Conservation (phyloP, 2,329 filamentous ascomycete genomes). For the Apiospora marii region DNA sequence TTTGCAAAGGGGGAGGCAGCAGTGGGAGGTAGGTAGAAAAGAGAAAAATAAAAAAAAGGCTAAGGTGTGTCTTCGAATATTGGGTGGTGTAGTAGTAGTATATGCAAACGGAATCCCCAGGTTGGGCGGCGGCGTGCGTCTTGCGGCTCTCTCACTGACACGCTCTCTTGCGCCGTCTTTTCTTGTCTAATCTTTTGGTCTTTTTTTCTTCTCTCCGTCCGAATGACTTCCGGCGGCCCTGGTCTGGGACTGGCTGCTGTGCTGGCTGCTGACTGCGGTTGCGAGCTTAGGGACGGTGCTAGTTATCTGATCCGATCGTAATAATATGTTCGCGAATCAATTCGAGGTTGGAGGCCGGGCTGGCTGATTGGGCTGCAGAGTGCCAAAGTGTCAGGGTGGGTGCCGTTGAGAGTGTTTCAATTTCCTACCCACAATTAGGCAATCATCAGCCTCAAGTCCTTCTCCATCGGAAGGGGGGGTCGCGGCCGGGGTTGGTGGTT, state of each 20-base stretch:
- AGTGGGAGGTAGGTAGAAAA: not conserved
- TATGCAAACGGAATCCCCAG: slow-evolving; percentile 17
- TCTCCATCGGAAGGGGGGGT: not conserved
- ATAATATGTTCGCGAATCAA: slow-evolving; percentile 14
- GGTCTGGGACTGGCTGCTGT: not conserved
- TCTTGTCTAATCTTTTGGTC: not conserved
- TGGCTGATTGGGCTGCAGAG: slow-evolving; percentile 17
- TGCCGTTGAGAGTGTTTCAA: slow-evolving; percentile 20
- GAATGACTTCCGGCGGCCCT: not conserved
- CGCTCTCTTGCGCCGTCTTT: not conserved
- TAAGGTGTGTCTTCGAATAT: slow-evolving; percentile 20
- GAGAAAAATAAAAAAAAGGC: slow-evolving; percentile 14
- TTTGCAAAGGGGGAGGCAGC: slow-evolving; percentile 1
- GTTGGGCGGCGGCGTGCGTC: slow-evolving; percentile 12
- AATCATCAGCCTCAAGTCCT: slow-evolving; percentile 19
- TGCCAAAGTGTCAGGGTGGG: slow-evolving; percentile 11
- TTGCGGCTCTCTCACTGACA: slow-evolving; percentile 1
- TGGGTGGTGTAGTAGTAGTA: slow-evolving; percentile 21
- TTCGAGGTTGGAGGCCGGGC: slow-evolving; percentile 17
- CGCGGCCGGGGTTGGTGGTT: slow-evolving; percentile 1
- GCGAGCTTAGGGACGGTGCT: slow-evolving; percentile 16
- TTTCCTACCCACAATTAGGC: slow-evolving; percentile 21
- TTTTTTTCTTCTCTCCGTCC: not conserved
- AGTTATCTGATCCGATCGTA: slow-evolving; percentile 8
- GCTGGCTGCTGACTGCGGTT: not conserved